phyloP scores from a whole-genome alignment of 1,139 yeast species.

The Arxiozyma telluris region DNA sequence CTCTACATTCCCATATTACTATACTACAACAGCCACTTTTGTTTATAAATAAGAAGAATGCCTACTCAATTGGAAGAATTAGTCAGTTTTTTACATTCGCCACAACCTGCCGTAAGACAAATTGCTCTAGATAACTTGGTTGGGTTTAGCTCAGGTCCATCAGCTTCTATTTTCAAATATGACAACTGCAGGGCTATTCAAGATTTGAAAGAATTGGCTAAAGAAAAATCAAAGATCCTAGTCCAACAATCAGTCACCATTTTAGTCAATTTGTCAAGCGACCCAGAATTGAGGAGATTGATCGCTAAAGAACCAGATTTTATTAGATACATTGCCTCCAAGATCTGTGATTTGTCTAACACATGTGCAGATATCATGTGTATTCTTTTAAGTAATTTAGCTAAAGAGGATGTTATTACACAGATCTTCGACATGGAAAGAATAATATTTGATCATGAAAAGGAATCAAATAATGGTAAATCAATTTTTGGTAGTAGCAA shows the following conservation, averaged over 20 bases:
- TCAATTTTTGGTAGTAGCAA: constrained; percentile 45
- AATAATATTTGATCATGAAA: constrained; percentile 21
- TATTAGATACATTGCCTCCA: constrained; percentile 44
- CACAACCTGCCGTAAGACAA: constrained; percentile 73
- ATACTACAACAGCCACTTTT: background rate
- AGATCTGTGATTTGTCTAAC: constrained; percentile 49
- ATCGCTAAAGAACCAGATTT: constrained; percentile 59
- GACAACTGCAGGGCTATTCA: constrained; percentile 64
- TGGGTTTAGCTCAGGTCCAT: constrained; percentile 67
- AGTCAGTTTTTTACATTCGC: constrained; percentile 75
- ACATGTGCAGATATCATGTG: constrained; percentile 74
- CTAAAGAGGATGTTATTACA: constrained; percentile 62
- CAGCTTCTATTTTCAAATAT: constrained; percentile 57
- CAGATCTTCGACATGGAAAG: constrained; percentile 44
- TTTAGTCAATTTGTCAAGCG: constrained; percentile 71
- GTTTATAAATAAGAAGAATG: constrained; percentile 30
- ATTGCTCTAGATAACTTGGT: constrained; percentile 81
- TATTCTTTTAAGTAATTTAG: constrained; percentile 74
- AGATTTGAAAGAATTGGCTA: constrained; percentile 57
- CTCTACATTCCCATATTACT: too few species aligned
- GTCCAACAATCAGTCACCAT: constrained; percentile 69
- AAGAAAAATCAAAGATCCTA: constrained; percentile 44
- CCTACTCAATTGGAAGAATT: constrained; percentile 58
- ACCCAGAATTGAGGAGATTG: constrained; percentile 47
- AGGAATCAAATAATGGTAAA: constrained; percentile 27